Conservation (phyloP, 2,329 filamentous ascomycete species). For the Colletotrichum lentis region DNA sequence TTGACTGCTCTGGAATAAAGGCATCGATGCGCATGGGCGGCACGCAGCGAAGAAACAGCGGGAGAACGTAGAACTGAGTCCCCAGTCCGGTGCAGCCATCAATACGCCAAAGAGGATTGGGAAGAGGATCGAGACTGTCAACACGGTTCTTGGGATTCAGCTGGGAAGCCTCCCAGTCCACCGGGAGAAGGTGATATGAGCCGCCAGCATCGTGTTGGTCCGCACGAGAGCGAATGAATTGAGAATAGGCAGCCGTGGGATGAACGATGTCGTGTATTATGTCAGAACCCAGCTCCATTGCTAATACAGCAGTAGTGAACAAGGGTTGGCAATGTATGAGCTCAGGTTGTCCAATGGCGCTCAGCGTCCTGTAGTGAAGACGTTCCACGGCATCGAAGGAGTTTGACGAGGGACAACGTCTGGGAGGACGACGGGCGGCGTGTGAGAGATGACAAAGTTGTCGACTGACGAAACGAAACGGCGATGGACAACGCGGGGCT, state of each 20-base stretch:
- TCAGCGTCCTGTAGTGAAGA: slow-evolving; percentile 17
- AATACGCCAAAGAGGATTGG: slow-evolving; percentile 62
- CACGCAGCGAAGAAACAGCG: slow-evolving; percentile 57
- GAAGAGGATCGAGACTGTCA: slow-evolving; percentile 59
- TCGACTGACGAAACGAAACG: slow-evolving; percentile 18
- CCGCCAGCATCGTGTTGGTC: slow-evolving; percentile 2
- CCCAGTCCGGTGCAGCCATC: slow-evolving; percentile 66
- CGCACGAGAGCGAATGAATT: neutral
- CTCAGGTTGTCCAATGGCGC: slow-evolving; percentile 18
- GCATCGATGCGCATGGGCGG: slow-evolving; percentile 66
- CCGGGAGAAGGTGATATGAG: slow-evolving; percentile 6
- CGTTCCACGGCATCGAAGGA: slow-evolving; percentile 28
- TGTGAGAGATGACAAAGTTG: slow-evolving; percentile 17
- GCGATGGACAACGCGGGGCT: neutral
- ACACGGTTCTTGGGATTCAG: slow-evolving; percentile 70
- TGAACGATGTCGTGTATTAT: slow-evolving; percentile 65
- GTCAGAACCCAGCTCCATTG: slow-evolving; percentile 63
- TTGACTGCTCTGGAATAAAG: slow-evolving; percentile 62
- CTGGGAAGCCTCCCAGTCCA: slow-evolving; percentile 57
- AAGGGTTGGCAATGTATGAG: slow-evolving; percentile 32
- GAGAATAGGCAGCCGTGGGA: slow-evolving; percentile 62
- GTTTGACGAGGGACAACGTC: slow-evolving; percentile 8
- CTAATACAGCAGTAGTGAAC: slow-evolving; percentile 10
- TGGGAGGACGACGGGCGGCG: slow-evolving; percentile 16
- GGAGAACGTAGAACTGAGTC: slow-evolving; percentile 65